Base-by-base conservation (phyloP, 495 filamentous ascomycete species). In the Podospora didyma region DNA sequence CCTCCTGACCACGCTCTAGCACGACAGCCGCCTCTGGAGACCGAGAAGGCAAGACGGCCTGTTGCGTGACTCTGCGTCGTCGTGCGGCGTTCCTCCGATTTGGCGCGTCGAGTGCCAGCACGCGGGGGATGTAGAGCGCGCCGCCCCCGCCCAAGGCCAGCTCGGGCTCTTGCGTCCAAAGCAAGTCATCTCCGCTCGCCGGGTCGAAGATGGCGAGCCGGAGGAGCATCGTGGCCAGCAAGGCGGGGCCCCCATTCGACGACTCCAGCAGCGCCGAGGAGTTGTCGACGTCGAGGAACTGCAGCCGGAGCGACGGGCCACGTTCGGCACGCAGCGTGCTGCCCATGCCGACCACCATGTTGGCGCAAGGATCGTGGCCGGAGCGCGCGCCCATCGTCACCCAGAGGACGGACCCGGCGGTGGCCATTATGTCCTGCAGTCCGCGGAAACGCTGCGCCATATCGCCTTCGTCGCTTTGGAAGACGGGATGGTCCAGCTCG, bases 391-490 rank as follows among this genome's bases (percentile, higher is more conserved):
- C 75, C 17, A 54, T 53, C 2, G 64, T 76, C 7, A 76, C 49
- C 75, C 78, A 80, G 9, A 81, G 46, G 7, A 80, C 59, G 49
- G 70, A 22, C 62, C 65, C n/a, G 62, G 34, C 34, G 34, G 34
- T 50, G 11, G 67, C 57, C 49, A 75, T 70, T 0, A 79, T 44
- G 9, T 58, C 50, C 49, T 67, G 54, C 37, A 74, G 42, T 12
- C 48, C 57, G 6, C 50, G 23, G 23, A 63, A 23, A 17, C 34
- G 39, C 3, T 57, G 51, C 7, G 56, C 45, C 2, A 17, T 10
- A 14, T 60, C 63, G 49, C 75, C 62, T 3, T 52, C 39, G 19
- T 60, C 47, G 20, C 34, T 37, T 16, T 37, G 34, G 34, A 80
- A 70, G 0, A 66, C 53, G 34, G 34, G 34, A 37, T 37, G 34